A percentile compares a stretch with the other conserved stretches of the same genome.
Evolutionary conservation across 1,139 yeast species (phyloP).

Genomic region (Blastobotrys aristatus): DNA sequence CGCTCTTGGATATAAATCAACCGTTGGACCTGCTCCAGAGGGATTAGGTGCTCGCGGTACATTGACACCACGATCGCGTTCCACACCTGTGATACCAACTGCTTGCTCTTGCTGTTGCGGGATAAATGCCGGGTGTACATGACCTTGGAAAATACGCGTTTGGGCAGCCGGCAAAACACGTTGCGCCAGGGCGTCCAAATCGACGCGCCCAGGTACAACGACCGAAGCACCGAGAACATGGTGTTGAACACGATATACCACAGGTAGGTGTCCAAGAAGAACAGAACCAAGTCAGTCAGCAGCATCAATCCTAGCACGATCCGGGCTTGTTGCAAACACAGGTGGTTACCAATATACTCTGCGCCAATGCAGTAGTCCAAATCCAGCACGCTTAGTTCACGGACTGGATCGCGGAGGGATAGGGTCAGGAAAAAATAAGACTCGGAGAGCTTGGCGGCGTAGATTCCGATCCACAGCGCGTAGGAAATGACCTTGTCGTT

Average conservation of each 20-base stretch:
- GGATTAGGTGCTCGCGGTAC: conserved; percentile 73
- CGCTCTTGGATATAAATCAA: conserved; percentile 48
- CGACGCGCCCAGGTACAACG: conserved; percentile 72
- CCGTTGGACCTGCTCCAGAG: conserved; percentile 58
- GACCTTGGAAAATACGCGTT: conserved; percentile 63
- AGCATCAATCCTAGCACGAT: conserved; percentile 52
- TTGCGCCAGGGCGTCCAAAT: conserved; percentile 86
- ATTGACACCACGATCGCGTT: conserved; percentile 69
- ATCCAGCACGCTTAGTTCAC: conserved; percentile 57
- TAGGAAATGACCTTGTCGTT: conserved; percentile 54
- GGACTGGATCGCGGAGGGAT: conserved; percentile 72
- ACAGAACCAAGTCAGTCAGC: conserved; percentile 64
- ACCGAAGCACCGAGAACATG: conserved; percentile 60
- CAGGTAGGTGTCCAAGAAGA: conserved; percentile 78
- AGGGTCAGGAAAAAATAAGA: conserved; percentile 77
- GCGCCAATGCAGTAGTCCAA: conserved; percentile 64
- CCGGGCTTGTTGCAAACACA: conserved; percentile 60
- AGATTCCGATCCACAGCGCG: conserved; percentile 63
- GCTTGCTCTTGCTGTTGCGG: conserved; percentile 41
- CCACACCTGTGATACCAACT: conserved; percentile 69
- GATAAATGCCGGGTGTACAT: conserved; percentile 46
- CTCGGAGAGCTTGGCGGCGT: conserved; percentile 68
- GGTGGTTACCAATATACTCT: conserved; percentile 40
- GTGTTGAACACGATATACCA: conserved; percentile 87
- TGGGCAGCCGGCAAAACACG: conserved; percentile 67